These are phyloP conservation scores for Rosa chinensis DNA, from an alignment of 306 rosid species.

Conservation along the genomic window DNA sequence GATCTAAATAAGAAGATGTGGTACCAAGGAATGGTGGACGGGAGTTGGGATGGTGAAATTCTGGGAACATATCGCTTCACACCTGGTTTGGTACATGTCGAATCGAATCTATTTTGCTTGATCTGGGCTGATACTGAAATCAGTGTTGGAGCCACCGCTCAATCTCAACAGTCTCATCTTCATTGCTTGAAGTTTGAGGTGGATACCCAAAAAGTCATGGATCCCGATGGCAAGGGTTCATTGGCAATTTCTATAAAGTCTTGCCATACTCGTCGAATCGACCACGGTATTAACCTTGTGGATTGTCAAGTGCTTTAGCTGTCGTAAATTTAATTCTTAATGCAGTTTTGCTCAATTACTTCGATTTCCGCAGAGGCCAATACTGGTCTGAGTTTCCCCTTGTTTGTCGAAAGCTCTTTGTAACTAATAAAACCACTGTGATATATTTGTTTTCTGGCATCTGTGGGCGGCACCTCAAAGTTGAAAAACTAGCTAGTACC, in stretches of 20 bases:
- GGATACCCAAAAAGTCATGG: background rate
- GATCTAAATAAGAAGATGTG: background rate
- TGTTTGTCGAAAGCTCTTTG: too few species aligned
- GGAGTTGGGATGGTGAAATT: background rate
- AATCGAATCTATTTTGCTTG: background rate
- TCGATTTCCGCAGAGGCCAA: too few species aligned
- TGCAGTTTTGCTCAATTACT: too few species aligned
- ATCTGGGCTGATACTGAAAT: background rate
- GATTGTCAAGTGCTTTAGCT: background rate
- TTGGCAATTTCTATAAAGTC: background rate
- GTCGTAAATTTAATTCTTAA: too few species aligned
- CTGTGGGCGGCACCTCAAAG: too few species aligned
- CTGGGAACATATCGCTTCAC: background rate
- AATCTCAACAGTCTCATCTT: background rate
- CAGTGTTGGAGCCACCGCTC: background rate
- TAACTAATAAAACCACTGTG: too few species aligned
- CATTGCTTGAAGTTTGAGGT: background rate
- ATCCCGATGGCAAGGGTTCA: background rate
- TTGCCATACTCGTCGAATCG: background rate
- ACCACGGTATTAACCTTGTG: background rate
- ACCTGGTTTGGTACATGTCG: background rate
- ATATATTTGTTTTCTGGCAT: too few species aligned
- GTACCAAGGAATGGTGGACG: background rate
- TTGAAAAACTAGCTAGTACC: too few species aligned
- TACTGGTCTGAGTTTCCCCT: too few species aligned